phyloP scores from a whole-genome alignment of 805 yeast genomes.

The Saturnispora silvae region DNA sequence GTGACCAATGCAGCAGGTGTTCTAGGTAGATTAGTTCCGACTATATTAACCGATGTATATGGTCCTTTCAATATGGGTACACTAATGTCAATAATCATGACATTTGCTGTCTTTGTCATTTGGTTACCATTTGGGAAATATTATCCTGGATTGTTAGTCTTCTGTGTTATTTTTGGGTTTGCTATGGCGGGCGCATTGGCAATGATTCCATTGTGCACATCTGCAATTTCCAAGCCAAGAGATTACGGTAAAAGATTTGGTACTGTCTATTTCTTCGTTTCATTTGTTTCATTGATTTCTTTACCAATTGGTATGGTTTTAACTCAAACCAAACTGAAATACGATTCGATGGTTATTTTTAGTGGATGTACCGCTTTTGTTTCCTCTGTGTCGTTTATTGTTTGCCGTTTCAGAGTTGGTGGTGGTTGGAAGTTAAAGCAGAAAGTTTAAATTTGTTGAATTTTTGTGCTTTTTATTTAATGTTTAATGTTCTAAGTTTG shows the following conservation, averaged over 20 bases:
- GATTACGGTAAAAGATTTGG: constrained; percentile 70
- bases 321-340: constrained; percentile 23
- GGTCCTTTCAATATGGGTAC: constrained; percentile 37
- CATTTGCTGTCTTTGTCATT: constrained; percentile 35
- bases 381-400: constrained; percentile 14
- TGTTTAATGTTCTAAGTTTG: not conserved
- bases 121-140: constrained; percentile 60
- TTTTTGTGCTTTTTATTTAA: not conserved
- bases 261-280: constrained; percentile 44
- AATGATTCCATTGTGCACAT: constrained; percentile 59
- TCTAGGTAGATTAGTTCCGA: constrained; percentile 36
- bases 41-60: constrained; percentile 31
- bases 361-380: constrained; percentile 22
- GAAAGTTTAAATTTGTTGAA: not conserved
- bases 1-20: constrained; percentile 34
- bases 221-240: constrained; percentile 49
- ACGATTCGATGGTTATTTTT: constrained; percentile 24
- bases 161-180: constrained; percentile 47
- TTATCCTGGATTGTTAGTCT: constrained; percentile 35
- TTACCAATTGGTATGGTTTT: constrained; percentile 34
- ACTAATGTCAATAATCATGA: constrained; percentile 28
- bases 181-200: constrained; percentile 52
- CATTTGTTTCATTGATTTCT: constrained; percentile 34
- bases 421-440: not conserved
- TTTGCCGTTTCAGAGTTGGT: constrained; percentile 18